phyloP scores from a whole-genome alignment of 768 basidiomycete genomes.

The Mycena galopus region DNA sequence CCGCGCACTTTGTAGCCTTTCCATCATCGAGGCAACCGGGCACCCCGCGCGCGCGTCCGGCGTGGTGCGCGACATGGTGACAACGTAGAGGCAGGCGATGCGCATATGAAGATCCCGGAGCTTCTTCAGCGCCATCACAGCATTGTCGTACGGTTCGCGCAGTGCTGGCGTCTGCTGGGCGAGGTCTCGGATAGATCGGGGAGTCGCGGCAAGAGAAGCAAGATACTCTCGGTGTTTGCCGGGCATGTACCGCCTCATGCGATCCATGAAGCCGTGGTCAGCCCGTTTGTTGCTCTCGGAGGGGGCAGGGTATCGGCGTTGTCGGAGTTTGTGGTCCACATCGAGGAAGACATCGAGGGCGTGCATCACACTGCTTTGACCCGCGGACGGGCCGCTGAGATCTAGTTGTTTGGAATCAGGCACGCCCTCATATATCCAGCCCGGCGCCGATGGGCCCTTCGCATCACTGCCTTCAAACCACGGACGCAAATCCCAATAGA shows the following conservation, averaged over 20 bases:
- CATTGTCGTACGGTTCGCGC: slow-evolving; percentile 83
- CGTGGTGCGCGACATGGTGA: slow-evolving; percentile 81
- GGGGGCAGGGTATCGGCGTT: slow-evolving; percentile 76
- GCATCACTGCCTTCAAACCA: slow-evolving; percentile 92
- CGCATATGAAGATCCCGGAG: slow-evolving; percentile 92
- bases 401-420: slow-evolving; percentile 69
- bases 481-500: slow-evolving; percentile 91
- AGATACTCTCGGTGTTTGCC: slow-evolving; percentile 91
- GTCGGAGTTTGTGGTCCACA: slow-evolving; percentile 87
- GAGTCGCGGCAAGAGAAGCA: slow-evolving; percentile 68
- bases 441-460: slow-evolving; percentile 61
- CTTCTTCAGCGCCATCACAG: slow-evolving; percentile 82
- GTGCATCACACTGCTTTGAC: slow-evolving; percentile 93
- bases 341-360: slow-evolving; percentile 89
- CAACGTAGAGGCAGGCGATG: slow-evolving; percentile 88
- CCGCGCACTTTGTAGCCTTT: slow-evolving; percentile 57
- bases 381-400: slow-evolving; percentile 91
- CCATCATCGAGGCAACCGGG: slow-evolving; percentile 69
- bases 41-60: slow-evolving; percentile 61
- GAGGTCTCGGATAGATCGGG: slow-evolving; percentile 73
- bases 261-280: slow-evolving; percentile 87
- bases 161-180: slow-evolving; percentile 70
- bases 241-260: slow-evolving; percentile 97
- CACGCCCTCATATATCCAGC: slow-evolving; percentile 88
- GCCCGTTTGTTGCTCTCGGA: slow-evolving; percentile 74